Evolutionary conservation across 257 asterid species (phyloP), one percentile per base, ranked within the genome.

Genomic region (Echium plantagineum): DNA sequence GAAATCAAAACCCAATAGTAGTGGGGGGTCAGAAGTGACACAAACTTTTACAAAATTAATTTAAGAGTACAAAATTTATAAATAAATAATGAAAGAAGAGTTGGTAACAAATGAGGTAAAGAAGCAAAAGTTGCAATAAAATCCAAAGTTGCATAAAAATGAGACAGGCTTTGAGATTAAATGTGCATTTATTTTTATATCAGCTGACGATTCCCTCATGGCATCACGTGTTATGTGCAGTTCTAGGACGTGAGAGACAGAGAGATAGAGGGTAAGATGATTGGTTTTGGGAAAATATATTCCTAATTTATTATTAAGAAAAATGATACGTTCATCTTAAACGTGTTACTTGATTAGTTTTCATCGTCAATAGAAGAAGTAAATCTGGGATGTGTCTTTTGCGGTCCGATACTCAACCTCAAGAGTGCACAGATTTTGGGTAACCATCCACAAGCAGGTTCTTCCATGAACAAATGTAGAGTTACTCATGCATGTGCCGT

Each of bases 181-280:
- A 76, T 71, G 81, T 75, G 79, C 68, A 68, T 68, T 67, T 63
- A 65, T 68, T 71, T 74, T 68, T 67, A 73, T 71, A 74, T 76
- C 70, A 61, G 74, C 84, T 80, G 94, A 78, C 83, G 62, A 64
- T 13, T 53, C 61, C 75, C 75, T 77, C 84, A 77, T 84, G 83
- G 64, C 66, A 64, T 88, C 96, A 88, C 96, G 88, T 85, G 96
- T 73, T 78, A 52, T 81, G 83, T 76, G 74, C 76, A 75, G 72
- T 52, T 57, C 55, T 64, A 56, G 21, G 64, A 32, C 38, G 42
- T 28, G 59, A 48, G 18, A 22, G 16, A 6, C 52, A 42, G 53
- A 60, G 18, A 46, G 31, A 42, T 10, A 42, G 49, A 42, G 49
- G 17, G 49, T 42, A 42, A 35, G 46, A 35, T 35, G 46, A 35